Conservation (phyloP, 176 grass and related monocot species). For the Triticum monococcum region DNA sequence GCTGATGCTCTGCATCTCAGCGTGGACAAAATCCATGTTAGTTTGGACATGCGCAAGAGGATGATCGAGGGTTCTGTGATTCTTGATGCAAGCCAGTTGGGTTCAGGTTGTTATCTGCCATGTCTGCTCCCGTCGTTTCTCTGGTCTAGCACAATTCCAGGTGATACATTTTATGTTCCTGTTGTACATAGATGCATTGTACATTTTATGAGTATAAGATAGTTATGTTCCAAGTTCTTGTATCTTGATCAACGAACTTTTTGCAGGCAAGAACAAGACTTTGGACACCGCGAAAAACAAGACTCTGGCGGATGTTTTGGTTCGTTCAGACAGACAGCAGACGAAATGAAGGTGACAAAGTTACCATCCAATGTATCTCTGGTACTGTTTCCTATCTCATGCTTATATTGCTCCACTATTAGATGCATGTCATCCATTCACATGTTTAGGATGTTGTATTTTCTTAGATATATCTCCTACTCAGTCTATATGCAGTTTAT, state of each 20-base stretch:
- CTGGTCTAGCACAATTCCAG: neutral
- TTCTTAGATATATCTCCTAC: neutral
- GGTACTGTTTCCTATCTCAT: neutral
- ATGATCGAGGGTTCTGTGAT: neutral
- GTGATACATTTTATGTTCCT: neutral
- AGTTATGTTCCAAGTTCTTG: neutral
- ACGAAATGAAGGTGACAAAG: neutral
- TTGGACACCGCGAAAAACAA: neutral
- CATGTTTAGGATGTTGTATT: neutral
- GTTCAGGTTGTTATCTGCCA: neutral
- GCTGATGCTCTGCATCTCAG: neutral
- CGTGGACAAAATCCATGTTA: neutral
- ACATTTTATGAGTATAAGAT: too few species aligned
- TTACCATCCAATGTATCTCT: neutral
- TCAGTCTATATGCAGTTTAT: neutral
- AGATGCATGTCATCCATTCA: neutral
- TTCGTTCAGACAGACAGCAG: neutral
- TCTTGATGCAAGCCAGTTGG: neutral
- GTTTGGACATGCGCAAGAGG: neutral
- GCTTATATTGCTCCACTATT: neutral
- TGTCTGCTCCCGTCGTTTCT: neutral
- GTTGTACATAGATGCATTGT: neutral
- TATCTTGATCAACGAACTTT: neutral
- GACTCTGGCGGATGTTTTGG: constrained; percentile 9
- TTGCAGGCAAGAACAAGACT: neutral